These are phyloP conservation scores for Globisporangium echinulatum DNA, from an alignment of 352 stramenopile genomes.

Conservation along the genomic window DNA sequence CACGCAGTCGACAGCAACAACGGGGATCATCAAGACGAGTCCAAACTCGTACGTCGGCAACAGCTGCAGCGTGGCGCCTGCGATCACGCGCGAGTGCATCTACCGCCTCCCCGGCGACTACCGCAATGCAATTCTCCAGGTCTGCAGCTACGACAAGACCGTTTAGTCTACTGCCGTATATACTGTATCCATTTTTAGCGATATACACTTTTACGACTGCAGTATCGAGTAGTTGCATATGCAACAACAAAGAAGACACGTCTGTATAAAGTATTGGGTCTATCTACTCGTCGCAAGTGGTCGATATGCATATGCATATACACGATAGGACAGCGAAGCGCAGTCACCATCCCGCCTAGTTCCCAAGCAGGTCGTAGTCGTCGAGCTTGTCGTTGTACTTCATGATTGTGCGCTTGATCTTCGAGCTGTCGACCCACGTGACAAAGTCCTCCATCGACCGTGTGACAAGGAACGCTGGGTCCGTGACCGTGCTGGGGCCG, in stretches of 20 bases:
- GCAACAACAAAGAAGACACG: no score
- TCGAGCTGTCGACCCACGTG: conserved; percentile 97
- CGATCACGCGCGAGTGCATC: conserved; percentile 29
- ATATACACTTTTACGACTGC: no score
- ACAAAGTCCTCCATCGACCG: conserved; percentile 99
- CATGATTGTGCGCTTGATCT: conserved; percentile 96
- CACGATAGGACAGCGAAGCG: no score
- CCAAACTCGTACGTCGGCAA: conserved; percentile 64
- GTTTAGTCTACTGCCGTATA: conserved; percentile 13
- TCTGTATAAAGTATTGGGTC: no score
- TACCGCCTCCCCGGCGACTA: conserved; percentile 42
- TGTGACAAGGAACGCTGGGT: conserved; percentile 97
- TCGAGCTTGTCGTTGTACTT: conserved; percentile 99
- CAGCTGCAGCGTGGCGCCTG: conserved; percentile 32
- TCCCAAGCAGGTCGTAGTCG: conserved; percentile 98
- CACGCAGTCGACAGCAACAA: conserved; percentile 27
- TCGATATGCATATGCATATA: neutral
- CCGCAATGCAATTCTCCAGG: conserved; percentile 19
- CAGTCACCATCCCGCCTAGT: conserved; percentile 39
- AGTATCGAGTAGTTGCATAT: no score
- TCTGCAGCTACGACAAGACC: conserved; percentile 43
- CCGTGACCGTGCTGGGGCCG: conserved; percentile 88
- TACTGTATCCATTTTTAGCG: no score
- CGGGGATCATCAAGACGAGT: conserved; percentile 29
- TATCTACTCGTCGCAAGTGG: no score